Conservation (phyloP, 2,329 filamentous ascomycete genomes). For the Keithomyces neogunnii region DNA sequence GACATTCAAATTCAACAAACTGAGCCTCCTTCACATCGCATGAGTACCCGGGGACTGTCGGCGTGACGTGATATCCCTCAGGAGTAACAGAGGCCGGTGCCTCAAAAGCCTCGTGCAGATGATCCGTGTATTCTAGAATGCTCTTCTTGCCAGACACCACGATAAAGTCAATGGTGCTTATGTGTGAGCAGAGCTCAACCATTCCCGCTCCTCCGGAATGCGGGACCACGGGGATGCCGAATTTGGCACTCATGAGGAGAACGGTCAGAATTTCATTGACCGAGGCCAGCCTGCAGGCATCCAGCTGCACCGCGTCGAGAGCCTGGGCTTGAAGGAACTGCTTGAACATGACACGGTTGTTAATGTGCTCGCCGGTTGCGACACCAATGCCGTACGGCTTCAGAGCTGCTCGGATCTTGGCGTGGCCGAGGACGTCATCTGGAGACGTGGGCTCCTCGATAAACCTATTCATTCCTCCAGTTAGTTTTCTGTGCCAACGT, state of each 20-base stretch:
- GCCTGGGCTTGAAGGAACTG: constrained; percentile 72
- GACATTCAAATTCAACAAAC: no score
- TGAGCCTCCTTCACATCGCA: no score
- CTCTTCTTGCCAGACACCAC: constrained; percentile 71
- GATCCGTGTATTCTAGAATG: constrained; percentile 83
- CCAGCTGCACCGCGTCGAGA: constrained; percentile 81
- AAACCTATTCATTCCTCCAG: constrained; percentile 49
- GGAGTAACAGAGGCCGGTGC: no score
- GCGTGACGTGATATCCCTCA: no score
- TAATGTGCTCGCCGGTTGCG: constrained; percentile 88
- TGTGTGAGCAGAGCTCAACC: constrained; percentile 84
- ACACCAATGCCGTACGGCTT: constrained; percentile 68
- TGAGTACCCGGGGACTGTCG: no score
- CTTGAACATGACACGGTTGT: constrained; percentile 91
- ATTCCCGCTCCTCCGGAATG: constrained; percentile 82
- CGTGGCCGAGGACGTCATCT: constrained; percentile 82
- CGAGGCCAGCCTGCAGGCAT: constrained; percentile 79
- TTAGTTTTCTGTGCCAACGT: background rate
- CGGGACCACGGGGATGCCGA: constrained; percentile 71
- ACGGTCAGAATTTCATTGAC: constrained; percentile 92
- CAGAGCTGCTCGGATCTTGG: constrained; percentile 71
- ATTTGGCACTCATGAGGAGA: constrained; percentile 67
- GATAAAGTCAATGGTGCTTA: constrained; percentile 86
- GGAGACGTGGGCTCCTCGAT: constrained; percentile 89
- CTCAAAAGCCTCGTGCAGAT: constrained; percentile 59